Base-by-base conservation (phyloP, 352 stramenopile species). In the Globisporangium alternatum region DNA sequence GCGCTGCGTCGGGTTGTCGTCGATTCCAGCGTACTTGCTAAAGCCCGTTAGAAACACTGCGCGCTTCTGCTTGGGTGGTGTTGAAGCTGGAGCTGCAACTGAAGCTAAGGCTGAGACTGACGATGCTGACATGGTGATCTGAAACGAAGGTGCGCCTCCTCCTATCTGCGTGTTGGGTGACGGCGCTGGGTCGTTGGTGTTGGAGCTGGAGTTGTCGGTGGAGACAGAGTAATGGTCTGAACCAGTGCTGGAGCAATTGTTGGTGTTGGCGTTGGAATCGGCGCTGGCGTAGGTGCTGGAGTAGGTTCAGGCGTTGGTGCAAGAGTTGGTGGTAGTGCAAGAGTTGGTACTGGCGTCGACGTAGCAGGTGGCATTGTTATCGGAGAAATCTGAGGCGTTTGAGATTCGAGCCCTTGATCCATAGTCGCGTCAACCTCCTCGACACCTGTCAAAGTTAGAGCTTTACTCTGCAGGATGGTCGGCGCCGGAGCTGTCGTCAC, bases 1-100 rank as follows among this genome's bases (percentile, higher is more conserved):
- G 48, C 22, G 48, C 48, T 54, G 22, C 48, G 48, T 54, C 48
- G 25, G 48, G 5, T 54, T 54, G 22, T 35, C 25, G 10, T 54
- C 6, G 13, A 54, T 22, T 1, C 25, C 48, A 13, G 13, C 48
- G 48, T 35, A 35, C 5, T 54, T 54, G 9, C 48, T 22, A 35
- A 54, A 54, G 12, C 48, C 48, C 12, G 48, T 54, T 2, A 54
- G 25, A 12, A 35, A 54, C 48, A 54, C 48, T 3, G 28, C 48
- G 48, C 48, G 48, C 48, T 37, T 54, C 30, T 53, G n/a, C 47
- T 35, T 54, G 21, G 19, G 47, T 54, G 48, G 22, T 12, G 13
- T 6, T 55, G 48, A 15, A 12, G 12, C 25, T 15, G 25, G 13
- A n/a, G 25, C 5, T 12, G 13, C 13, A 21, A 21, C 31, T 53